Evolutionary conservation across 169 alveolate species (phyloP).

Genomic region (Plasmodium malariae): DNA sequence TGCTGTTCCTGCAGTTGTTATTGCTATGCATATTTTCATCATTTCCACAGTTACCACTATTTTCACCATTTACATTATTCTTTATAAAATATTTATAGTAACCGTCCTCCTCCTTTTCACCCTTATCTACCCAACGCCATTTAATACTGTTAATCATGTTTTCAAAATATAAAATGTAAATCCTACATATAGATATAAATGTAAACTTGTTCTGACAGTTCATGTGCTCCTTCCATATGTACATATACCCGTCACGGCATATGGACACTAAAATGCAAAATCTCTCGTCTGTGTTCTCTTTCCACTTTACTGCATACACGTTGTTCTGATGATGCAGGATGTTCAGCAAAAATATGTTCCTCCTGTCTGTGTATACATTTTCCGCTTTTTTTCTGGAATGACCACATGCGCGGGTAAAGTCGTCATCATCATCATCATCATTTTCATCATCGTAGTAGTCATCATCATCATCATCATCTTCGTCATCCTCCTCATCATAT

Average conservation of each 20-base stretch:
- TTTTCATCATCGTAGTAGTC: constrained; percentile 5
- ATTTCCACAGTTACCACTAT: neutral
- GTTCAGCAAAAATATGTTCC: constrained; percentile 33
- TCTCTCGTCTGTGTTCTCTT: constrained; percentile 28
- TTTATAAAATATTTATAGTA: neutral
- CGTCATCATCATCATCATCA: constrained; percentile 3
- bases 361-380: constrained; percentile 52
- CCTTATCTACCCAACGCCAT: constrained; percentile 74
- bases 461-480: neutral
- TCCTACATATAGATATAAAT: constrained; percentile 51
- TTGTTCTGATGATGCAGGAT: constrained; percentile 55
- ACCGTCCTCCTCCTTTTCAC: constrained; percentile 3
- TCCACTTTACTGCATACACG: constrained; percentile 72
- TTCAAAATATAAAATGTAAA: constrained; percentile 46
- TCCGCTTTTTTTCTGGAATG: neutral
- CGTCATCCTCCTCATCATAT: neutral
- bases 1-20: constrained; percentile 9
- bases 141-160: constrained; percentile 18
- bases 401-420: neutral
- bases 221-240: constrained; percentile 66
- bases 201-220: constrained; percentile 67
- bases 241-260: constrained; percentile 72
- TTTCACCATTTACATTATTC: neutral
- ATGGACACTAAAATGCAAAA: constrained; percentile 40
- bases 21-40: no score